phyloP scores from a whole-genome alignment of 2,329 filamentous ascomycete genomes.

The Cyclaneusma minus region DNA sequence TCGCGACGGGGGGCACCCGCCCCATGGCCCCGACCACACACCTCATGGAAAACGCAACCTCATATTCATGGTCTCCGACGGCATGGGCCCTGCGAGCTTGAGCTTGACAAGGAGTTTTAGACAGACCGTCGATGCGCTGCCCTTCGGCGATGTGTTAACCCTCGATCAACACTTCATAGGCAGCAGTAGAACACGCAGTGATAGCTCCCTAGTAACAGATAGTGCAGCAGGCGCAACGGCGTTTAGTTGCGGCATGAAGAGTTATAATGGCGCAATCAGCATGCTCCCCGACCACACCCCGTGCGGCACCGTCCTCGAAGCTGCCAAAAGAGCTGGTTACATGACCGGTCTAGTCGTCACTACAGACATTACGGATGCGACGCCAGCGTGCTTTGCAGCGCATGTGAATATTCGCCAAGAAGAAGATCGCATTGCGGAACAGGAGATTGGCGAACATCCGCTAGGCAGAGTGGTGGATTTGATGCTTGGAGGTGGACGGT shows the following conservation, averaged over 20 bases:
- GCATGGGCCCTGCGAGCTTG: conserved; percentile 90
- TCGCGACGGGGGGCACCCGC: conserved; percentile 16
- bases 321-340: conserved; percentile 82
- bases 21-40: conserved; percentile 7
- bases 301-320: conserved; percentile 86
- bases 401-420: conserved; percentile 69
- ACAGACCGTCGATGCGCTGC: conserved; percentile 61
- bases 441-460: conserved; percentile 79
- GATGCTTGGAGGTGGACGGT: conserved; percentile 83
- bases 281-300: conserved; percentile 72
- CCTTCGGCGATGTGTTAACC: conserved; percentile 57
- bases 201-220: conserved; percentile 77
- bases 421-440: conserved; percentile 81
- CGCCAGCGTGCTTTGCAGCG: conserved; percentile 84
- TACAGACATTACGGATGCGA: conserved; percentile 88
- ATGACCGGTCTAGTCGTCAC: conserved; percentile 90
- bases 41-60: conserved; percentile 68
- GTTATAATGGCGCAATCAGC: conserved; percentile 92
- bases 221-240: conserved; percentile 95
- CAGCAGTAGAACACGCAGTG: conserved; percentile 72
- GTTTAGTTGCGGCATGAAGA: conserved; percentile 85
- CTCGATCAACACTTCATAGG: conserved; percentile 87
- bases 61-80: conserved; percentile 98
- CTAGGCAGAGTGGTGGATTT: conserved; percentile 80
- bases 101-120: conserved; percentile 75